Conservation (phyloP, 768 basidiomycete species). For the Hygrophorus pudorinus region DNA sequence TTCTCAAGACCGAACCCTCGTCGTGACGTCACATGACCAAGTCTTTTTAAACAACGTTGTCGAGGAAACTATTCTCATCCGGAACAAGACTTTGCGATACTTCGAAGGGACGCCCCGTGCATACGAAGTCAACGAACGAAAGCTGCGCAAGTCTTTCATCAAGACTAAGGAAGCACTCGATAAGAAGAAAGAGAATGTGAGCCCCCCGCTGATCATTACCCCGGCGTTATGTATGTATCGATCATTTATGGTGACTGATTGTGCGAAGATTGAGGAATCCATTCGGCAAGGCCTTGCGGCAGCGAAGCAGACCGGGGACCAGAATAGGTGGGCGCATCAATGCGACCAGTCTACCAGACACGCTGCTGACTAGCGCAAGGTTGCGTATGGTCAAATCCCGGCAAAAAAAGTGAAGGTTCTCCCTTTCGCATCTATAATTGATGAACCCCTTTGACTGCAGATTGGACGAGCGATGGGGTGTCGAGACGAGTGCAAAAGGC, state of each 20-base stretch:
- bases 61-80: constrained; percentile 53
- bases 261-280: too few species aligned
- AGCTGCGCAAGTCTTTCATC: constrained; percentile 33
- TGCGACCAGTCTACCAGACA: too few species aligned
- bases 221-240: too few species aligned
- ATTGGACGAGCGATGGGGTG: constrained; percentile 28
- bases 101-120: constrained; percentile 48
- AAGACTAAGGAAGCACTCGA: constrained; percentile 34
- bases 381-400: constrained; percentile 39
- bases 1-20: constrained; percentile 30
- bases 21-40: constrained; percentile 61
- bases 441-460: too few species aligned
- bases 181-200: constrained; percentile 32
- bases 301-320: too few species aligned
- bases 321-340: too few species aligned
- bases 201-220: constrained; percentile 47
- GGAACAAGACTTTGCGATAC: constrained; percentile 39
- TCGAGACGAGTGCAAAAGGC: constrained; percentile 29
- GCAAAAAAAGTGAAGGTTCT: constrained; percentile 35
- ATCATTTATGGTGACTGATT: constrained; percentile 39
- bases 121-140: constrained; percentile 35
- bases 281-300: too few species aligned
- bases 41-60: constrained; percentile 50
- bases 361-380: constrained; percentile 54
- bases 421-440: too few species aligned